phyloP scores from a whole-genome alignment of 2,329 filamentous ascomycete genomes.

The Rugonectria rugulosa region DNA sequence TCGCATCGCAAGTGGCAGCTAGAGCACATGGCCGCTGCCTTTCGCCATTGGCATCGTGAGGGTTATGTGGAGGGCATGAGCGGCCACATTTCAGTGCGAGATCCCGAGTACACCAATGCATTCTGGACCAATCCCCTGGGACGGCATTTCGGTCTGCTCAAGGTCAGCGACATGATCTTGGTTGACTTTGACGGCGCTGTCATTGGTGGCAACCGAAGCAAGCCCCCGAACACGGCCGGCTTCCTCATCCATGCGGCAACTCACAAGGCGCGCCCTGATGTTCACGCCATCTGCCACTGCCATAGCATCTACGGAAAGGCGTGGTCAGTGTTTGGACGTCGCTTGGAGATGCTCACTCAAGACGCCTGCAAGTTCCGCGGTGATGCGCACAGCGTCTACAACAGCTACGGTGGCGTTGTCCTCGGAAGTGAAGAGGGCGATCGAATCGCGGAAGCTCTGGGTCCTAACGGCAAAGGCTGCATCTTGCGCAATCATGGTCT shows the following conservation, averaged over 20 bases:
- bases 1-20: slow-evolving; percentile 48
- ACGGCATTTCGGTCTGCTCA: slow-evolving; percentile 70
- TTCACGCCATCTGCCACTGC: slow-evolving; percentile 72
- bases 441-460: slow-evolving; percentile 68
- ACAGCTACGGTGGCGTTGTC: slow-evolving; percentile 58
- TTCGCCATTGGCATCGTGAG: slow-evolving; percentile 71
- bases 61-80: slow-evolving; percentile 74
- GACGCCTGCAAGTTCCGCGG: slow-evolving; percentile 70
- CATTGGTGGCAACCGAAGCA: slow-evolving; percentile 65
- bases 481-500: slow-evolving; percentile 77
- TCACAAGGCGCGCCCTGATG: slow-evolving; percentile 69
- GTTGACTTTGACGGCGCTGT: slow-evolving; percentile 68
- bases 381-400: slow-evolving; percentile 69
- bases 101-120: slow-evolving; percentile 64
- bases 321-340: slow-evolving; percentile 69
- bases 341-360: slow-evolving; percentile 74
- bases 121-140: slow-evolving; percentile 75
- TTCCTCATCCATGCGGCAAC: slow-evolving; percentile 73
- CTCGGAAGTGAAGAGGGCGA: slow-evolving; percentile 70
- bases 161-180: slow-evolving; percentile 72
- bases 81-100: slow-evolving; percentile 71
- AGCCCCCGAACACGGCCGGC: slow-evolving; percentile 71
- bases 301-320: slow-evolving; percentile 72
- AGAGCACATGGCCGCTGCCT: slow-evolving; percentile 70
- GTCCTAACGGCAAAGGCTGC: slow-evolving; percentile 62